phyloP scores from a whole-genome alignment of 257 asterid genomes.

The Craterostigma plantagineum region DNA sequence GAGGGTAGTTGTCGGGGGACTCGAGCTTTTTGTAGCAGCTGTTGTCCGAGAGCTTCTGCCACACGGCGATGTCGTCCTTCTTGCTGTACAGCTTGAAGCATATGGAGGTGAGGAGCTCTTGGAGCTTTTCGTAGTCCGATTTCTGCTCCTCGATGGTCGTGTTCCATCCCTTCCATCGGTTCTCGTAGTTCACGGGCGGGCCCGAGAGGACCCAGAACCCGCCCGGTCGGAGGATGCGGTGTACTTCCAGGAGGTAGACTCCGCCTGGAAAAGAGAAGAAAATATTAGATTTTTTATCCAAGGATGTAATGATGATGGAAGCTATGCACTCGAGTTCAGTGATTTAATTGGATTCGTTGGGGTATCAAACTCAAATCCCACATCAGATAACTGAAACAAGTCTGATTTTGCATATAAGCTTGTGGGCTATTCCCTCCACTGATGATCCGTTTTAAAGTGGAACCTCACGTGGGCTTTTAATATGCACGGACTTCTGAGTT shows the following conservation, averaged over 20 bases:
- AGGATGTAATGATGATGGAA: too few relatives aligned
- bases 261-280: slow-evolving; percentile 17
- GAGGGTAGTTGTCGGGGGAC: slow-evolving; percentile 34
- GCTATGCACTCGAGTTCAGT: too few relatives aligned
- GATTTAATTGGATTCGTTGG: too few relatives aligned
- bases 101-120: slow-evolving; percentile 44
- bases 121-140: slow-evolving; percentile 46
- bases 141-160: slow-evolving; percentile 55
- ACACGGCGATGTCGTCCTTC: slow-evolving; percentile 60
- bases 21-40: slow-evolving; percentile 50
- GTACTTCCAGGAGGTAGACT: slow-evolving; percentile 49
- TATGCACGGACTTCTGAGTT: too few relatives aligned
- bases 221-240: slow-evolving; percentile 63
- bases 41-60: slow-evolving; percentile 38
- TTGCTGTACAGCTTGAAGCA: slow-evolving; percentile 51
- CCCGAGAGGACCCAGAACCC: slow-evolving; percentile 79
- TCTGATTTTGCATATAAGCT: too few relatives aligned
- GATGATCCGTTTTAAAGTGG: too few relatives aligned
- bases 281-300: too few relatives aligned
- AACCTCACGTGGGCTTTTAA: too few relatives aligned
- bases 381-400: too few relatives aligned
- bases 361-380: too few relatives aligned
- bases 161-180: slow-evolving; percentile 75
- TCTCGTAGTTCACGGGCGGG: slow-evolving; percentile 65
- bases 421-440: too few relatives aligned